These are phyloP conservation scores for Petasospora rhodanensis DNA, from an alignment of 1,139 yeast species.

Conservation along the genomic window DNA sequence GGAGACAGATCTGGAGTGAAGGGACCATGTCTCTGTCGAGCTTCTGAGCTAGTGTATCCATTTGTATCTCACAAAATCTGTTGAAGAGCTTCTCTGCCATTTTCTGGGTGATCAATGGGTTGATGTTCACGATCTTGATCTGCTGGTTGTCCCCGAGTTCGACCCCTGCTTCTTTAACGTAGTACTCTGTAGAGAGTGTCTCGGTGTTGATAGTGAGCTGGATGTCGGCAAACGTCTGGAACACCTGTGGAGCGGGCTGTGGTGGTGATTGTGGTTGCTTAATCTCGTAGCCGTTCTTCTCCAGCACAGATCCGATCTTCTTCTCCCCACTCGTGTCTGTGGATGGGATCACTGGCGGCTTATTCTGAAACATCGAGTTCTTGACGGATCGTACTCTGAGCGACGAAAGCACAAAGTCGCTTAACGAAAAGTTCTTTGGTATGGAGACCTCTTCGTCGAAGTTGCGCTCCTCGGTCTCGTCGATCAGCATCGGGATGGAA, in stretches of 20 bases:
- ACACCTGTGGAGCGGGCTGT: neutral
- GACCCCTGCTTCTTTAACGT: conserved; percentile 7
- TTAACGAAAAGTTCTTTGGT: conserved; percentile 5
- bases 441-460: conserved; percentile 6
- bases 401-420: conserved; percentile 8
- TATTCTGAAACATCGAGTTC: conserved; percentile 3
- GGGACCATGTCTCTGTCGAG: conserved; percentile 2
- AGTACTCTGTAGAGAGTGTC: conserved; percentile 3
- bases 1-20: conserved; percentile 8
- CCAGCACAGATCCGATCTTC: conserved; percentile 1
- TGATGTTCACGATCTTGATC: conserved; percentile 6
- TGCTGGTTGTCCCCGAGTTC: conserved; percentile 2
- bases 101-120: neutral
- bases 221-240: conserved; percentile 4
- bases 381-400: conserved; percentile 7
- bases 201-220: conserved; percentile 3
- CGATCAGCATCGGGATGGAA: conserved; percentile 3
- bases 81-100: conserved; percentile 4
- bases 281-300: conserved; percentile 1
- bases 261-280: neutral
- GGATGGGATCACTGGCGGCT: conserved; percentile 1
- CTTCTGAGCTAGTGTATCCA: neutral
- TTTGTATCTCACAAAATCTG: conserved; percentile 5
- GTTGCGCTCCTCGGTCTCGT: conserved; percentile 6
- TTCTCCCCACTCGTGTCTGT: neutral